Conservation (phyloP, 2,329 filamentous ascomycete species). For the Alternaria panax region DNA sequence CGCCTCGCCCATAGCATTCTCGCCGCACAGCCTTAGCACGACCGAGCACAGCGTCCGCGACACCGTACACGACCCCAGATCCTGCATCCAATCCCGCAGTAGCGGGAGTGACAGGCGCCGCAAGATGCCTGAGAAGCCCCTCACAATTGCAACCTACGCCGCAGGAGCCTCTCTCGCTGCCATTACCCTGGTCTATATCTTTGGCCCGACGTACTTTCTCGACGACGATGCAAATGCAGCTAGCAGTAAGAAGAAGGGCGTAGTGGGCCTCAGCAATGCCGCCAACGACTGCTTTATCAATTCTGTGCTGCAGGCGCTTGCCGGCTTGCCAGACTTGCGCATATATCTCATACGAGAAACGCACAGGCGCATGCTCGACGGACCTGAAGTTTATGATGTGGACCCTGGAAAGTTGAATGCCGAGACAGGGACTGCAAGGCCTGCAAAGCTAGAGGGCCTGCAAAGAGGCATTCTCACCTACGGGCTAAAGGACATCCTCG, state of each 20-base stretch:
- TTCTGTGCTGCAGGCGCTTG: conserved; percentile 90
- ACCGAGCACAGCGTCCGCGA: conserved; percentile 21
- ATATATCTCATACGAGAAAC: conserved; percentile 92
- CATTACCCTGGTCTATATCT: conserved; percentile 94
- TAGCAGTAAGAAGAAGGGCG: conserved; percentile 73
- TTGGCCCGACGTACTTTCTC: conserved; percentile 95
- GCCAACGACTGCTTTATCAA: conserved; percentile 90
- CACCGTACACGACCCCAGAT: conserved; percentile 26
- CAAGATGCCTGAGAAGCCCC: conserved; percentile 80
- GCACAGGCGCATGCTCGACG: conserved; percentile 82
- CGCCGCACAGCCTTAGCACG: conserved; percentile 7
- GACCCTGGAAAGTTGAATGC: conserved; percentile 58
- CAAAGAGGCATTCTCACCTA: conserved; percentile 84
- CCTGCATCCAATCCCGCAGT: conserved; percentile 31
- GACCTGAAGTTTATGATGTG: conserved; percentile 74
- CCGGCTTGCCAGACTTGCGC: conserved; percentile 86
- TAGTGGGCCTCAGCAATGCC: conserved; percentile 85
- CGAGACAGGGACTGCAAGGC: conserved; percentile 50
- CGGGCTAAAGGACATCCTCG: conserved; percentile 90
- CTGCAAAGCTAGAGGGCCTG: conserved; percentile 64
- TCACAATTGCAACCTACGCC: conserved; percentile 89
- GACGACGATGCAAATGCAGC: conserved; percentile 81
- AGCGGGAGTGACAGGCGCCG: conserved; percentile 32
- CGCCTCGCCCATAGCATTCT: conserved; percentile 1
- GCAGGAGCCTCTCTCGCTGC: conserved; percentile 94